Evolutionary conservation across 768 basidiomycete species (phyloP), one percentile per base, ranked within the genome.

Genomic region (Clathrus columnatus): DNA sequence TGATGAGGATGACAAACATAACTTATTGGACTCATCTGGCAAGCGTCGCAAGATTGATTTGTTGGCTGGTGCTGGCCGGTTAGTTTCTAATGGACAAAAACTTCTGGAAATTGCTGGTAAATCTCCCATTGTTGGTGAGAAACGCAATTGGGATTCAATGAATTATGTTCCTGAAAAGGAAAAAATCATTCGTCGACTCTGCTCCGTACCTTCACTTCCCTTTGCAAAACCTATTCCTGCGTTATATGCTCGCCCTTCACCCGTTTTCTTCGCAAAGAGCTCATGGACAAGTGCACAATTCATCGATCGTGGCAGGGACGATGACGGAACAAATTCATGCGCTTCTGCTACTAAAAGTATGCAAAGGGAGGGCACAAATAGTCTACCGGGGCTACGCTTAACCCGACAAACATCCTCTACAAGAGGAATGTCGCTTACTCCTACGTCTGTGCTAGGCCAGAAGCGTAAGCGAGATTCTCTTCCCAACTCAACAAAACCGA

Each of bases 1-100:
- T 75, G 76, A n/a, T 74, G 75, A 47, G 79, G 80, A 61, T 73
- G 69, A 11, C 66, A 78, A 24, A 66, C 77, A 11, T 69, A 75
- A 1, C 64, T 42, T 30, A n/a, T 17, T 44, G 16, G 54, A 55
- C 16, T 30, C 27, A 27, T 28, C 26, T 18, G 24, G 28, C 46
- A 55, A 55, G 29, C 44, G 54, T 27, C 54, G 54, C 16, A 55
- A 55, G 28, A 48, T 47, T 24, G 54, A 55, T 48, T 55, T 45
- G 16, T 17, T 36, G 4, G 29, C 48, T 24, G 23, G n/a, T 36
- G 14, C n/a, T 4, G 36, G 36, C n/a, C 36, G 36, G n/a, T 14
- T 36, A 8, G 36, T 36, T n/a, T 36, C 36, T 36, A n/a, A 36
- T 36, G 36, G 36, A 36, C 36, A 36, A 36, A n/a, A n/a, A 3